Percentiles rank a stretch among this genome's conserved stretches.
Conservation (phyloP, 768 basidiomycete genomes). For the Podaxis sp. region DNA sequence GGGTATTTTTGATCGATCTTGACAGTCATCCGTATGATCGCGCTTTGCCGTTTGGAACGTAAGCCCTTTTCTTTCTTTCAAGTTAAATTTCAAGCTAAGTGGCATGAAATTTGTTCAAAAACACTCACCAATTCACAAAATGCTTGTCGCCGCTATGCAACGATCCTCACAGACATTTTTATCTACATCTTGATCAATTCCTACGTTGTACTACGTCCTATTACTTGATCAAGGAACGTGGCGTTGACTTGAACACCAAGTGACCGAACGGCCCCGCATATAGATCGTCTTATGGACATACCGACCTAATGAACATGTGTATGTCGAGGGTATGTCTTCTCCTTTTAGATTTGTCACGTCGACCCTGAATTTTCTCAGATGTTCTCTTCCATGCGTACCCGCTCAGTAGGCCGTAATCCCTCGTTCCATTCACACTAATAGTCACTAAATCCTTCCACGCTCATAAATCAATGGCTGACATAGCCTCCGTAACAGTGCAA, state of each 20-base stretch:
- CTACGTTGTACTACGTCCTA: neutral
- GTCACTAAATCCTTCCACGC: neutral
- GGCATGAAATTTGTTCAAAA: neutral
- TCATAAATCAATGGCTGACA: neutral
- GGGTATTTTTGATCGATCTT: neutral
- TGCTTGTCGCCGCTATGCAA: neutral
- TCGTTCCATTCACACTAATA: too few relatives aligned
- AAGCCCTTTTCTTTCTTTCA: neutral
- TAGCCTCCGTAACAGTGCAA: neutral
- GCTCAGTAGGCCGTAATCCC: neutral
- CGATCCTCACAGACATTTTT: neutral
- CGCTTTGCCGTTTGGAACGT: neutral
- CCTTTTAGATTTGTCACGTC: too few relatives aligned
- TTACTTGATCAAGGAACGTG: neutral
- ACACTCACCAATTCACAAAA: neutral
- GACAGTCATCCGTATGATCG: neutral
- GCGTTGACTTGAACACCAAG: neutral
- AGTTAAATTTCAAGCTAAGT: neutral
- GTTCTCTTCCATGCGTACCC: slow-evolving; percentile 3
- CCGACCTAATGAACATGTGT: neutral
- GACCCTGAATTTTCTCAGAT: neutral
- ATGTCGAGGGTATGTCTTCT: neutral
- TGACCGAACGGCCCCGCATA: neutral
- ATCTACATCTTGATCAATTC: neutral
- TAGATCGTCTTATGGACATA: neutral